Evolutionary conservation across 805 yeast genomes (phyloP), one percentile per base, ranked within the genome.

Genomic region (Scheffersomyces coipomensis): DNA sequence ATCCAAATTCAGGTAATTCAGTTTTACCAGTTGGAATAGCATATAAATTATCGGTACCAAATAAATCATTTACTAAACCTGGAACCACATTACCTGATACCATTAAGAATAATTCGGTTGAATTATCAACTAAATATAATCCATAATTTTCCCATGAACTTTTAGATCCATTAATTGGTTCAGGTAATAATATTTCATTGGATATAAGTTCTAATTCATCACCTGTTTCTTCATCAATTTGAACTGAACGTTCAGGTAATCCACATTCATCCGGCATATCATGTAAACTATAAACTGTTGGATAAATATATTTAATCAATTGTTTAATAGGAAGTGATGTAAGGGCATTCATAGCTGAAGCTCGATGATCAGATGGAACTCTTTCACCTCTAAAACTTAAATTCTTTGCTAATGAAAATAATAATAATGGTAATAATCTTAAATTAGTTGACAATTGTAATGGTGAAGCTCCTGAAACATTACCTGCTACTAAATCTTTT

Each of bases 41-140:
- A 52, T 76, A 78, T 42, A 88, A 73, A 51, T 81, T 75, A 34
- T 73, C 76, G 17, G 81, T 77, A 19, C 97, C 98, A 65, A 93
- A 93, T 32, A 89, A 89, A 64, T 93, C 98, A 45, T 73, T 64
- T 10, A 88, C 78, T 47, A 93, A 76, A 50, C 85, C 95, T 19
- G 93, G 93, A 46, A 93, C 96, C 12, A 96, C 91, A 55, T 90
- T 96, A 44, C 97, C 95, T 38, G 97, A 93, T 44, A 93, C 81
- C 89, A 95, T 93, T 52, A 93, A 67, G 75, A 93, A 93, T 54
- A 89, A 70, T 55, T 87, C 95, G 43, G 83, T 79, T 13, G 90
- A 84, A 54, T 88, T 90, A 62, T 89, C 89, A 52, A 93, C 84
- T 65, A 93, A 74, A 64, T 91, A 93, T 53, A 93, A 75, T 13